A percentile compares a stretch with the other conserved stretches of the same genome.
phyloP scores from a whole-genome alignment of 306 rosid species.

The Lupinus albus region DNA sequence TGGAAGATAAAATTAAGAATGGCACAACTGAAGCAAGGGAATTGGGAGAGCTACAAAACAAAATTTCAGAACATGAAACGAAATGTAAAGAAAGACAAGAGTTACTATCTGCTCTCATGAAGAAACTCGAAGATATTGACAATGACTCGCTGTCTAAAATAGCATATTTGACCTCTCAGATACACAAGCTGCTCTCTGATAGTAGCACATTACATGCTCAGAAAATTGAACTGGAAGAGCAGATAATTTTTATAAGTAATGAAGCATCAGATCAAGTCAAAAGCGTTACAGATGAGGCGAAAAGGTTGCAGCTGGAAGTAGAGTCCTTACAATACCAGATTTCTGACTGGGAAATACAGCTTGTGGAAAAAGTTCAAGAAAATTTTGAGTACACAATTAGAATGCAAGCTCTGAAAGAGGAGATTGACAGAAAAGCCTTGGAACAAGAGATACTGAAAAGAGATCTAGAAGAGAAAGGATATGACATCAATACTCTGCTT shows the following conservation, averaged over 20 bases:
- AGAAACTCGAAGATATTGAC: conserved; percentile 62
- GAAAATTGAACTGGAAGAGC: conserved; percentile 66
- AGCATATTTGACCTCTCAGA: conserved; percentile 60
- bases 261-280: conserved; percentile 62
- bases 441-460: conserved; percentile 67
- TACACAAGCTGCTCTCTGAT: conserved; percentile 55
- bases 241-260: conserved; percentile 48
- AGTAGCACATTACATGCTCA: conserved; percentile 47
- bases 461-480: conserved; percentile 74
- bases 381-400: conserved; percentile 52
- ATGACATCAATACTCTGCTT: conserved; percentile 57
- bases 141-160: conserved; percentile 53
- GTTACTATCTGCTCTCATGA: conserved; percentile 52
- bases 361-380: conserved; percentile 53
- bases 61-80: conserved; percentile 56
- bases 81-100: conserved; percentile 61
- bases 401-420: conserved; percentile 66
- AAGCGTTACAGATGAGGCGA: conserved; percentile 57
- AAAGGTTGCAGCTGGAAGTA: conserved; percentile 59
- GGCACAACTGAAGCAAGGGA: conserved; percentile 54
- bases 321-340: conserved; percentile 56
- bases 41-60: conserved; percentile 51
- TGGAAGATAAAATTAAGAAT: conserved; percentile 52
- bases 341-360: conserved; percentile 59
- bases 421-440: conserved; percentile 49